phyloP scores from a whole-genome alignment of 345 rosid species.

The Euphorbia tirucalli region DNA sequence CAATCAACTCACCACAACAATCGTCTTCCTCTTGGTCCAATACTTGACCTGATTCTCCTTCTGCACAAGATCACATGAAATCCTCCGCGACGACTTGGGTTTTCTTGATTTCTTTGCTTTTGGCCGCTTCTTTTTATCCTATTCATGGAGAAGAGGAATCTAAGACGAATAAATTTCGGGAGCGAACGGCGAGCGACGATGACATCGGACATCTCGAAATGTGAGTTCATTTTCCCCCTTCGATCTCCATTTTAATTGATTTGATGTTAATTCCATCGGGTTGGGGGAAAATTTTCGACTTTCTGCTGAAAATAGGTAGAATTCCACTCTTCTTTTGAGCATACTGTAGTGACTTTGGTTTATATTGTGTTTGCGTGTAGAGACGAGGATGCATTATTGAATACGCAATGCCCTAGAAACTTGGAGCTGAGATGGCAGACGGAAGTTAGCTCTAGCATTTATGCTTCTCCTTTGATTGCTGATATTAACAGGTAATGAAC shows the following conservation, averaged over 20 bases:
- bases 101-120: slow-evolving; percentile 43
- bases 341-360: too few relatives aligned
- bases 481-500: slow-evolving; percentile 75
- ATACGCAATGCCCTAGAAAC: slow-evolving; percentile 83
- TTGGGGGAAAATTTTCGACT: neutral
- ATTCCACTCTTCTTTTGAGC: neutral
- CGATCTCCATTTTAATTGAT: neutral
- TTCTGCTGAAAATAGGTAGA: neutral
- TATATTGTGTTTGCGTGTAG: slow-evolving; percentile 38
- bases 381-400: slow-evolving; percentile 86
- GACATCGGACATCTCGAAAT: slow-evolving; percentile 64
- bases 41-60: neutral
- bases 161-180: slow-evolving; percentile 62
- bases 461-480: slow-evolving; percentile 89
- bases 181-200: slow-evolving; percentile 79
- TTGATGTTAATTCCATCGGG: neutral
- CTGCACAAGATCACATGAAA: slow-evolving; percentile 44
- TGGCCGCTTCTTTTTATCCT: slow-evolving; percentile 17
- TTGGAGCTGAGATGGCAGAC: slow-evolving; percentile 98
- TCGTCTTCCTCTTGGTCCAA: neutral
- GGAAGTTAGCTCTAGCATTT: slow-evolving; percentile 95
- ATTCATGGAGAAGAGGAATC: slow-evolving; percentile 49
- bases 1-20: neutral
- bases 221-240: slow-evolving; percentile 41
- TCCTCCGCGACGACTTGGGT: slow-evolving; percentile 23